These are phyloP conservation scores for Craterostigma plantagineum DNA, from an alignment of 257 asterid genomes.

Conservation along the genomic window DNA sequence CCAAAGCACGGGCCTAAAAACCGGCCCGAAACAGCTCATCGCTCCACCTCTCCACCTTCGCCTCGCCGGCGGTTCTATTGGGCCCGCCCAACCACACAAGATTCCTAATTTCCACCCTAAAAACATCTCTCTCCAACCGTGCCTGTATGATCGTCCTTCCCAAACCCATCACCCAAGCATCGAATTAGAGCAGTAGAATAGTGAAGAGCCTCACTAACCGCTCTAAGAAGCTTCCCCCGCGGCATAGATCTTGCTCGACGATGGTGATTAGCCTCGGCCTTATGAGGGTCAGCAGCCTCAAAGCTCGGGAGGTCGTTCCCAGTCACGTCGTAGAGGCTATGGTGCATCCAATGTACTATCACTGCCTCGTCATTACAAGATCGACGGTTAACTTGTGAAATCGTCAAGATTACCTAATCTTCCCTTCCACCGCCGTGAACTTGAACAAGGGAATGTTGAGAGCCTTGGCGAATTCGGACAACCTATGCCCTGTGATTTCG, in stretches of 20 bases:
- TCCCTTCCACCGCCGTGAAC: constrained; percentile 55
- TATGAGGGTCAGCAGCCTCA: constrained; percentile 24
- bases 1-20: constrained; percentile 48
- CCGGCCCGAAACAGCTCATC: constrained; percentile 43
- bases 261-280: constrained; percentile 63
- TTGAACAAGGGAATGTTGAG: constrained; percentile 45
- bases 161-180: constrained; percentile 66
- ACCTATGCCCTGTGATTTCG: constrained; percentile 47
- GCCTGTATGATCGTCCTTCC: constrained; percentile 62
- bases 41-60: constrained; percentile 68
- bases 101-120: constrained; percentile 70
- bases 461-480: constrained; percentile 58
- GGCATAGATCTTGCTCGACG: constrained; percentile 67
- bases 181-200: constrained; percentile 73
- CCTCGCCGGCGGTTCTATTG: constrained; percentile 49
- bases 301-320: constrained; percentile 55
- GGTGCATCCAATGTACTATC: constrained; percentile 82
- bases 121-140: constrained; percentile 76
- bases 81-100: constrained; percentile 81
- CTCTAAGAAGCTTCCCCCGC: constrained; percentile 45
- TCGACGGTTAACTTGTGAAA: constrained; percentile 23
- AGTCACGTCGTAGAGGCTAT: constrained; percentile 63
- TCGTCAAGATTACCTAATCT: constrained; percentile 40
- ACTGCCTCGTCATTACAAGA: constrained; percentile 30
- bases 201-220: constrained; percentile 74